Evolutionary conservation across 2,329 filamentous ascomycete species (phyloP).

Genomic region (Fusarium mexicanum): DNA sequence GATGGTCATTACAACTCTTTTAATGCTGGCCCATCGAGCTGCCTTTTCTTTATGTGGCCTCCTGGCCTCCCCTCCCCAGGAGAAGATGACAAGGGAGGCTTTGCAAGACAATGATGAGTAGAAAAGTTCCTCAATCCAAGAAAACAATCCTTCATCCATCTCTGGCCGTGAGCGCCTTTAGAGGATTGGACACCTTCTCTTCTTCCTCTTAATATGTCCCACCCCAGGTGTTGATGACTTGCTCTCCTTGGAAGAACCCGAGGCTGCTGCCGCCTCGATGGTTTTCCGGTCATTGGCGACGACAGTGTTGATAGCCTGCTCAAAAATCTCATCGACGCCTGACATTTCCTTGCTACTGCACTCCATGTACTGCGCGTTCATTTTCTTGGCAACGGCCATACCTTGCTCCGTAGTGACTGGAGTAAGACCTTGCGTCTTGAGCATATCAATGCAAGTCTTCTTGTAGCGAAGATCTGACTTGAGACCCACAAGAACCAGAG

Average conservation of each 20-base stretch:
- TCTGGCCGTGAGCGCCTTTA: conserved; percentile 54
- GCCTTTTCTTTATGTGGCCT: conserved; percentile 17
- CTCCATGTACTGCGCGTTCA: conserved; percentile 96
- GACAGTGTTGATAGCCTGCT: conserved; percentile 87
- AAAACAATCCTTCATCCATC: conserved; percentile 29
- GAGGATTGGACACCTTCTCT: conserved; percentile 83
- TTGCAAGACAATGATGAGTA: conserved; percentile 20
- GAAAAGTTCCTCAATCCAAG: conserved; percentile 28
- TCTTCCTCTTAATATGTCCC: conserved; percentile 76
- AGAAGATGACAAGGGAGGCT: conserved; percentile 24
- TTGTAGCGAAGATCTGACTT: conserved; percentile 97
- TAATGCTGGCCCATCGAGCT: conserved; percentile 44
- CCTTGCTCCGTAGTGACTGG: conserved; percentile 94
- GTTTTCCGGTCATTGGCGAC: conserved; percentile 81
- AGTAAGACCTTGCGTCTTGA: conserved; percentile 96
- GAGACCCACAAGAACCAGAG: conserved; percentile 92
- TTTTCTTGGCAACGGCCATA: conserved; percentile 86
- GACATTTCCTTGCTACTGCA: conserved; percentile 98
- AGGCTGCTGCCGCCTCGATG: conserved; percentile 58
- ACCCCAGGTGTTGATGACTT: conserved; percentile 55
- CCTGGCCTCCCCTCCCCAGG: conserved; percentile 27
- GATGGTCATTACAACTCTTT: conserved; percentile 54
- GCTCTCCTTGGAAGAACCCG: conserved; percentile 51
- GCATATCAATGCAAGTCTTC: conserved; percentile 96
- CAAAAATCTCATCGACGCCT: conserved; percentile 96